Percentiles rank a stretch among this genome's conserved stretches.
Conservation (phyloP, 192 early-diverging fungal genomes). For the Coemansia sp. region DNA sequence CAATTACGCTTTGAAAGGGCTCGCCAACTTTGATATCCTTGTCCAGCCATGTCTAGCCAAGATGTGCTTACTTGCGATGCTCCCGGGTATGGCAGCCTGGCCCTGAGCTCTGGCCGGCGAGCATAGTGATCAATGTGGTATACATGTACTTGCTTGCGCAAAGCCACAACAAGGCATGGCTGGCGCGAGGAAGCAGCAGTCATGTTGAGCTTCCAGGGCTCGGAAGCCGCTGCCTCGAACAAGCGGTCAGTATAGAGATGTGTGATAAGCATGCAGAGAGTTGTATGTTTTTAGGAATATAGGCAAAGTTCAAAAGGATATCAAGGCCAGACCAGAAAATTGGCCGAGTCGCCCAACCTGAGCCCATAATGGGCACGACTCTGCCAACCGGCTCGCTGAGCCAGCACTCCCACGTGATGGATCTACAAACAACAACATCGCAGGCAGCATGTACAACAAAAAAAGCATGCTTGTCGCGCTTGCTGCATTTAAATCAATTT, state of each 20-base stretch:
- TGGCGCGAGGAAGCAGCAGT: conserved; percentile 28
- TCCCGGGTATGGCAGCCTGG: conserved; percentile 15
- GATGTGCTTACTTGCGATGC: conserved; percentile 12
- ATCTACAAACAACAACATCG: not conserved
- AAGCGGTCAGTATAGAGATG: conserved; percentile 31
- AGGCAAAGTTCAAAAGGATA: not conserved
- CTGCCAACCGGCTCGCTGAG: no score
- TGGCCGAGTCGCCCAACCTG: no score
- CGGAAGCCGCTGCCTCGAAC: conserved; percentile 6
- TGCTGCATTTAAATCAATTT: no score
- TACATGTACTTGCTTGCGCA: conserved; percentile 9
- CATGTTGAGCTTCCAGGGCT: conserved; percentile 41
- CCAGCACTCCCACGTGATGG: conserved; percentile 1
- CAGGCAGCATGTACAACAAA: no score
- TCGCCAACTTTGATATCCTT: no score
- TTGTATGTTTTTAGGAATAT: not conserved
- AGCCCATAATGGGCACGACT: no score
- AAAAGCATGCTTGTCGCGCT: no score
- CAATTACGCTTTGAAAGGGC: no score
- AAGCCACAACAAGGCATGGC: conserved; percentile 22
- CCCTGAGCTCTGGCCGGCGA: conserved; percentile 11
- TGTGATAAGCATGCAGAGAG: conserved; percentile 15
- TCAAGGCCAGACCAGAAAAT: no score
- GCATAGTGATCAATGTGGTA: conserved; percentile 31
- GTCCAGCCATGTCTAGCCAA: not conserved